Evolutionary conservation across 192 early-diverging fungal species (phyloP).

Genomic region (Linnemannia hyalina): DNA sequence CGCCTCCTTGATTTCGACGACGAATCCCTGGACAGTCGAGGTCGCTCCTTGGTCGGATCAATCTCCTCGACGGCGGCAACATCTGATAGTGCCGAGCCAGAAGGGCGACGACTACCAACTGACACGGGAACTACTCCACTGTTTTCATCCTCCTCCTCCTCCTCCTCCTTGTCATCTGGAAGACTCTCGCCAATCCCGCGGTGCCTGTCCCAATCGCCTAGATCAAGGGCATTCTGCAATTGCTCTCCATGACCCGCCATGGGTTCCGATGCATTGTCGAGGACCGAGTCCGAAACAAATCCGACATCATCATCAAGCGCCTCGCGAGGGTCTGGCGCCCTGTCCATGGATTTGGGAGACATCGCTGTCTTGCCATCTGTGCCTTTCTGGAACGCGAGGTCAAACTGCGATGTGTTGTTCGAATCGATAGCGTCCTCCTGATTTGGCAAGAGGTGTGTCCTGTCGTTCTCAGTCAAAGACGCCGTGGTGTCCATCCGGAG

Average conservation of each 20-base stretch:
- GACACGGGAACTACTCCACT: neutral
- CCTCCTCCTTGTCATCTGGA: neutral
- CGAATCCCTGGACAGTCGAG: constrained; percentile 3
- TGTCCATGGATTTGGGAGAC: neutral
- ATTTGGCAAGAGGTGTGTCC: neutral
- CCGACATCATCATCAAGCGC: constrained; percentile 33
- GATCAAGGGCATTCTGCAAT: neutral
- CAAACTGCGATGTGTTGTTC: neutral
- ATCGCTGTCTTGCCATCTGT: neutral
- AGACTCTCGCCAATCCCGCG: constrained; percentile 17
- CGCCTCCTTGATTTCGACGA: constrained; percentile 26
- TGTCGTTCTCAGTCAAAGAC: neutral
- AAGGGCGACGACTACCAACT: neutral
- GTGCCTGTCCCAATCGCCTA: constrained; percentile 25
- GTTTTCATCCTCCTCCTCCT: neutral
- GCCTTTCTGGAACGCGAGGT: neutral
- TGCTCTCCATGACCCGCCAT: constrained; percentile 6
- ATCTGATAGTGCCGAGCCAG: neutral
- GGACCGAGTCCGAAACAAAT: constrained; percentile 42
- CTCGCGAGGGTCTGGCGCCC: neutral
- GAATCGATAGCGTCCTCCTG: neutral
- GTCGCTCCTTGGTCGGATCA: neutral
- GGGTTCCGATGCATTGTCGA: constrained; percentile 27
- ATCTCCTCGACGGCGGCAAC: neutral
- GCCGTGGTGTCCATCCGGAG: constrained; percentile 37